phyloP scores from a whole-genome alignment of 352 stramenopile species.

The Pythium utonaiense region DNA sequence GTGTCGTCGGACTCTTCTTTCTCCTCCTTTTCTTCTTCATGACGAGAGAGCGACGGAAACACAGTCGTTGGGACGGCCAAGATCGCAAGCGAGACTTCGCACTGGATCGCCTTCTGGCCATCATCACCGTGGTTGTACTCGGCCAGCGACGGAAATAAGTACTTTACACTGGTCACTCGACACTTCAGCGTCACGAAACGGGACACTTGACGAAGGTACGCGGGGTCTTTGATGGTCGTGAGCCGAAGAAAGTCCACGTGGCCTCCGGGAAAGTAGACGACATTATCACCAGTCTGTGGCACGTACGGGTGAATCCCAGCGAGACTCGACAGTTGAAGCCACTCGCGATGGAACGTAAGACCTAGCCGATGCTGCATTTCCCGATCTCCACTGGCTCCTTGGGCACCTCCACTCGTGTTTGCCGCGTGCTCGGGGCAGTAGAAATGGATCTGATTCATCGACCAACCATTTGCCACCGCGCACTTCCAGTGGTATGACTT shows the following conservation, averaged over 20 bases:
- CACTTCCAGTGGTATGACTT: slow-evolving; percentile 86
- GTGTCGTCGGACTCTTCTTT: slow-evolving; percentile 19
- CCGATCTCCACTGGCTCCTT: slow-evolving; percentile 2
- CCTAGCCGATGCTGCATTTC: slow-evolving; percentile 46
- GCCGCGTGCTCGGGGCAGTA: slow-evolving; percentile 66
- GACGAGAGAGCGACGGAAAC: slow-evolving; percentile 8
- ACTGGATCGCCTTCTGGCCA: slow-evolving; percentile 29
- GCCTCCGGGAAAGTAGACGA: slow-evolving; percentile 80
- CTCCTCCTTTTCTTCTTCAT: slow-evolving; percentile 40
- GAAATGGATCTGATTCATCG: slow-evolving; percentile 77
- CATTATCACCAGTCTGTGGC: slow-evolving; percentile 75
- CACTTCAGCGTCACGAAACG: slow-evolving; percentile 74
- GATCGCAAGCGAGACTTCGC: slow-evolving; percentile 63
- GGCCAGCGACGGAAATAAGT: slow-evolving; percentile 60
- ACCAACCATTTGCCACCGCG: slow-evolving; percentile 65
- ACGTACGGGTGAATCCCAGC: slow-evolving; percentile 63
- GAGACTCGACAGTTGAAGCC: slow-evolving; percentile 59
- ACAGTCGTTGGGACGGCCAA: slow-evolving; percentile 46
- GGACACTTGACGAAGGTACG: slow-evolving; percentile 49
- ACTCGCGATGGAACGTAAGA: slow-evolving; percentile 71
- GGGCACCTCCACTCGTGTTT: background rate
- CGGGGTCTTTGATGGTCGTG: slow-evolving; percentile 35
- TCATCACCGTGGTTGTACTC: slow-evolving; percentile 28
- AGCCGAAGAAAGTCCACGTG: slow-evolving; percentile 45
- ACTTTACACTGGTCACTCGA: slow-evolving; percentile 69